Conservation (phyloP, 768 basidiomycete species). For the Macrolepiota fuliginosa region DNA sequence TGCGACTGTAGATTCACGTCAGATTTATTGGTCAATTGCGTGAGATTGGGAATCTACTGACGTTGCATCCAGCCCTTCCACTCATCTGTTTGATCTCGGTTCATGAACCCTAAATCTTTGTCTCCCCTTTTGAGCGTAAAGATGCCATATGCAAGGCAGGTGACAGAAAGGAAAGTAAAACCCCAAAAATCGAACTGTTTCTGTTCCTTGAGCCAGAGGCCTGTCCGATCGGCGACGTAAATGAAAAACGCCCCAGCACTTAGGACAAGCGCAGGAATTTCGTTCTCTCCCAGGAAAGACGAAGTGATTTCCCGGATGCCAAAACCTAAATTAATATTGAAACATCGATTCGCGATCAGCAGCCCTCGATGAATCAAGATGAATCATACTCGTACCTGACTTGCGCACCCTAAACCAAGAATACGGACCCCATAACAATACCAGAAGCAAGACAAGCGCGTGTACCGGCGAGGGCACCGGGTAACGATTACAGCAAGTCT, state of each 20-base stretch:
- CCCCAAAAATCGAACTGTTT: conserved; percentile 75
- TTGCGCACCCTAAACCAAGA: conserved; percentile 31
- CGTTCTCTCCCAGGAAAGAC: conserved; percentile 11
- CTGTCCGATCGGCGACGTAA: conserved; percentile 82
- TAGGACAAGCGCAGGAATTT: conserved; percentile 16
- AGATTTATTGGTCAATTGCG: conserved; percentile 6
- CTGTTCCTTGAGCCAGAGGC: conserved; percentile 86
- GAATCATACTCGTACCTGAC: conserved; percentile 16
- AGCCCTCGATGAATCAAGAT: neutral
- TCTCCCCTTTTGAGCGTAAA: conserved; percentile 66
- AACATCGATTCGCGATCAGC: neutral
- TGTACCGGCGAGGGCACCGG: conserved; percentile 62
- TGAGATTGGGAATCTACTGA: conserved; percentile 31
- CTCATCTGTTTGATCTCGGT: conserved; percentile 91
- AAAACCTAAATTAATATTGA: neutral
- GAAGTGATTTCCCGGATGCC: neutral
- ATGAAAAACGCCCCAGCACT: conserved; percentile 39
- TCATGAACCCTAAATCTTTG: conserved; percentile 86
- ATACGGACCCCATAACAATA: conserved; percentile 52
- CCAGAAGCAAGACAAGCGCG: conserved; percentile 42
- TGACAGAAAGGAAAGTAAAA: conserved; percentile 60
- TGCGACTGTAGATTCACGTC: conserved; percentile 47
- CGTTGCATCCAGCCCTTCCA: conserved; percentile 99
- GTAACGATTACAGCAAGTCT: conserved; percentile 81
- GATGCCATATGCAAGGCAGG: conserved; percentile 55